A percentile compares a stretch with the other conserved stretches of the same genome.
phyloP scores from a whole-genome alignment of 106 monocot genomes.

The Alisma plantagoaquatica region DNA sequence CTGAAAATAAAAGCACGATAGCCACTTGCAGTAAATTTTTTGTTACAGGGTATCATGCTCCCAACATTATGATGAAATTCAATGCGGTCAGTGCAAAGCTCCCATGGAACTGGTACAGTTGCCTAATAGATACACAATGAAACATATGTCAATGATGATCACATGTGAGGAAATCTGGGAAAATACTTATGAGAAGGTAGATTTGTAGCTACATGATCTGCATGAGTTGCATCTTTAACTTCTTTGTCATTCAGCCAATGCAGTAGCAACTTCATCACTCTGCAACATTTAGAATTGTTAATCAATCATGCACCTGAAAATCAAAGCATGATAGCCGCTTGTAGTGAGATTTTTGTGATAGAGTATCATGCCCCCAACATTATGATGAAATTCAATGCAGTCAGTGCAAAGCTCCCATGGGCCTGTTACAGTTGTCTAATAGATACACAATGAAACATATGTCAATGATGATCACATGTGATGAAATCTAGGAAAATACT shows the following conservation, averaged over 20 bases:
- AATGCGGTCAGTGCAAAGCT: constrained; percentile 46
- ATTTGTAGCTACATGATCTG: constrained; percentile 37
- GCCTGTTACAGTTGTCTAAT: constrained; percentile 26
- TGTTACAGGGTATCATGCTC: constrained; percentile 89
- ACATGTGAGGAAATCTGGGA: background rate
- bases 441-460: background rate
- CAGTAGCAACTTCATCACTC: too few species aligned
- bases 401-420: constrained; percentile 53
- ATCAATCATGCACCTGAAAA: constrained; percentile 88
- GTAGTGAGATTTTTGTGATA: constrained; percentile 75
- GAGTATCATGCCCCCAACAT: constrained; percentile 87
- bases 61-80: constrained; percentile 67
- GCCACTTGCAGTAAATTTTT: constrained; percentile 45
- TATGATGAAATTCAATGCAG: constrained; percentile 43
- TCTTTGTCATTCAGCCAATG: too few species aligned
- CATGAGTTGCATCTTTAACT: constrained; percentile 85
- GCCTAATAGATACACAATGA: constrained; percentile 13
- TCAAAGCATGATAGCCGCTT: constrained; percentile 62
- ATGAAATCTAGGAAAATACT: background rate
- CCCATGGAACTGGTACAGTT: constrained; percentile 31
- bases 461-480: background rate
- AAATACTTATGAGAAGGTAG: background rate
- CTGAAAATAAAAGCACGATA: constrained; percentile 84
- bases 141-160: background rate
- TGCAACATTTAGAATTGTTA: too few species aligned